Evolutionary conservation across 192 early-diverging fungal species (phyloP).

Genomic region (Entomortierella parvispora): DNA sequence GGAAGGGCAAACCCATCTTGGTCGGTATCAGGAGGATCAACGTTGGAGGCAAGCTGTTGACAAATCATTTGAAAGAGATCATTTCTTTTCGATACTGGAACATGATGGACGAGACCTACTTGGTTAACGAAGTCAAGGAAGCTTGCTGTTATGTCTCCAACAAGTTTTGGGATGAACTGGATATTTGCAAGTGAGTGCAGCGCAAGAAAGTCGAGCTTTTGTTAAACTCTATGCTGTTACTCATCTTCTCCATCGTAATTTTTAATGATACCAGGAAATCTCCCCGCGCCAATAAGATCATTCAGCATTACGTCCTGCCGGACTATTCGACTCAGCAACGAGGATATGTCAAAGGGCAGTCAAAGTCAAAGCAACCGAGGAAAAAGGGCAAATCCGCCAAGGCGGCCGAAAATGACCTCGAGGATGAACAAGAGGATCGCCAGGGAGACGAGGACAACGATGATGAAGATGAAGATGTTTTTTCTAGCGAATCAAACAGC

Average conservation of each 20-base stretch:
- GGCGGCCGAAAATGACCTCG: slow-evolving; percentile 4
- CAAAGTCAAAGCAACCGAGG: background rate
- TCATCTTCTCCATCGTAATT: background rate
- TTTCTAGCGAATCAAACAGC: background rate
- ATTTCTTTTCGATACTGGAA: slow-evolving; percentile 93
- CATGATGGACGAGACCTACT: slow-evolving; percentile 93
- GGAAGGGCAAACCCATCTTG: slow-evolving; percentile 61
- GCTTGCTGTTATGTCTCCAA: slow-evolving; percentile 82
- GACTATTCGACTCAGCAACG: slow-evolving; percentile 63
- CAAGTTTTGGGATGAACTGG: slow-evolving; percentile 72
- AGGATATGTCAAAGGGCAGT: slow-evolving; percentile 65
- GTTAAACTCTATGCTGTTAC: slow-evolving; percentile 3
- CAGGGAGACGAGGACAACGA: background rate
- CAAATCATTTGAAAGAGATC: slow-evolving; percentile 90
- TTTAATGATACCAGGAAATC: slow-evolving; percentile 49
- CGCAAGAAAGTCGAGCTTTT: too few relatives aligned
- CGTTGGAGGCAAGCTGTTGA: slow-evolving; percentile 87
- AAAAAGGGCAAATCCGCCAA: slow-evolving; percentile 1
- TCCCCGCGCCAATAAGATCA: slow-evolving; percentile 57
- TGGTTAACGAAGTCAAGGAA: slow-evolving; percentile 89
- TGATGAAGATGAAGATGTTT: background rate
- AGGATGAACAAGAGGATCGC: slow-evolving; percentile 1
- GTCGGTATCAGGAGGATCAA: slow-evolving; percentile 76
- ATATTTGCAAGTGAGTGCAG: slow-evolving; percentile 62
- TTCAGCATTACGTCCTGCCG: slow-evolving; percentile 75